Conservation (phyloP, 768 basidiomycete species). For the Lentinula sp. region DNA sequence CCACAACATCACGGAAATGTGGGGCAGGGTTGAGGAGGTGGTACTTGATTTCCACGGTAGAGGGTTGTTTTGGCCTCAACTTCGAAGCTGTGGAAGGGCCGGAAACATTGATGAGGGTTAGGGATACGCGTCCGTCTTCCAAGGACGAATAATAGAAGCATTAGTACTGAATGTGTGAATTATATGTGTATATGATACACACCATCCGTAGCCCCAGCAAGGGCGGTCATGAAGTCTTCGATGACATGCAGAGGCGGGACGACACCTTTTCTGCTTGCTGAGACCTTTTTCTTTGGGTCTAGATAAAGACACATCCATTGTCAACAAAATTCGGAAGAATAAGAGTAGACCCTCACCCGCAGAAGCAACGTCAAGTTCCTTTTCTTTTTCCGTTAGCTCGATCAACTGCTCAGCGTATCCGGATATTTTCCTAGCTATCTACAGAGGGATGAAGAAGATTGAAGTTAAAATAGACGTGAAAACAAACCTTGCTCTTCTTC, state of each 20-base stretch:
- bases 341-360: background rate
- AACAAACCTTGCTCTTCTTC: slow-evolving; percentile 71
- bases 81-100: slow-evolving; percentile 14
- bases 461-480: background rate
- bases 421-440: slow-evolving; percentile 79
- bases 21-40: slow-evolving; percentile 90
- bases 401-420: slow-evolving; percentile 68
- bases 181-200: slow-evolving; percentile 1
- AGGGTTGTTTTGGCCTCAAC: slow-evolving; percentile 29
- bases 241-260: slow-evolving; percentile 77
- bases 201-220: slow-evolving; percentile 80
- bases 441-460: background rate
- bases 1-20: slow-evolving; percentile 78
- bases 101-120: slow-evolving; percentile 28
- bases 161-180: background rate
- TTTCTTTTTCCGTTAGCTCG: background rate
- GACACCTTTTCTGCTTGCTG: slow-evolving; percentile 26
- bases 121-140: slow-evolving; percentile 70
- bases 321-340: background rate
- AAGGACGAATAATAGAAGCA: background rate
- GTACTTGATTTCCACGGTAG: slow-evolving; percentile 66
- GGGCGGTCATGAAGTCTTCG: slow-evolving; percentile 69
- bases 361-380: slow-evolving; percentile 17
- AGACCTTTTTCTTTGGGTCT: slow-evolving; percentile 16
- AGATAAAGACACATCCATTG: background rate